Conservation (phyloP, 768 basidiomycete species). For the Phlebiopsis gigantea region DNA sequence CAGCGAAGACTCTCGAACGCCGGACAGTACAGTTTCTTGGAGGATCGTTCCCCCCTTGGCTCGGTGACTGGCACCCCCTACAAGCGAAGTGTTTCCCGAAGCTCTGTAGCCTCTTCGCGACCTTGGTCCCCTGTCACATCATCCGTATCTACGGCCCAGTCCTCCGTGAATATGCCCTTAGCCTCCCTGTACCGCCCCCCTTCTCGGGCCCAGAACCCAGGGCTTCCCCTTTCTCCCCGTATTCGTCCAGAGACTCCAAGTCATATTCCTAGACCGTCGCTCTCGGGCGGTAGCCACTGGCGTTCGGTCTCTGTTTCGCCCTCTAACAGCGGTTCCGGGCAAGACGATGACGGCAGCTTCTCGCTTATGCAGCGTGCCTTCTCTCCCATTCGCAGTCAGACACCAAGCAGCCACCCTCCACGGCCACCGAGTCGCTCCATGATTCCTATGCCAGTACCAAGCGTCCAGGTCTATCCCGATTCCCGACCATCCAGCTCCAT, state of each 20-base stretch:
- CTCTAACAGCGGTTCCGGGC: conserved; percentile 37
- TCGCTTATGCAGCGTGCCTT: conserved; percentile 54
- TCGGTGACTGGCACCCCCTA: conserved; percentile 37
- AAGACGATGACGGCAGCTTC: conserved; percentile 36
- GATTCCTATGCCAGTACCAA: conserved; percentile 64
- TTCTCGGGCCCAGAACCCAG: conserved; percentile 60
- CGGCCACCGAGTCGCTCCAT: conserved; percentile 79
- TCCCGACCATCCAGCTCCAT: conserved; percentile 69
- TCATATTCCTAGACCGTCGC: conserved; percentile 59
- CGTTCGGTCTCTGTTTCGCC: conserved; percentile 44
- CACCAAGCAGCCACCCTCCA: conserved; percentile 45
- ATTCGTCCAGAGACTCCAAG: conserved; percentile 76
- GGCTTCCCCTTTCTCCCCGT: conserved; percentile 44
- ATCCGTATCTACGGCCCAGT: conserved; percentile 61
- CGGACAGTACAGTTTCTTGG: conserved; percentile 9
- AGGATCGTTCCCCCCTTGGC: conserved; percentile 15
- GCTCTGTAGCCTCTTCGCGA: conserved; percentile 71
- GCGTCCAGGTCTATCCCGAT: conserved; percentile 60
- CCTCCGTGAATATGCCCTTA: conserved; percentile 61
- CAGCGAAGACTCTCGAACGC: conserved; percentile 37
- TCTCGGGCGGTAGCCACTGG: conserved; percentile 32
- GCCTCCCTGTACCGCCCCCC: conserved; percentile 31
- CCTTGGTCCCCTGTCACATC: conserved; percentile 78
- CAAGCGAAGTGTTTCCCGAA: conserved; percentile 63
- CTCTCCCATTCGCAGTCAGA: conserved; percentile 45